phyloP scores from a whole-genome alignment of 78 protist genomes.

The Dictyostelium capitatum region DNA sequence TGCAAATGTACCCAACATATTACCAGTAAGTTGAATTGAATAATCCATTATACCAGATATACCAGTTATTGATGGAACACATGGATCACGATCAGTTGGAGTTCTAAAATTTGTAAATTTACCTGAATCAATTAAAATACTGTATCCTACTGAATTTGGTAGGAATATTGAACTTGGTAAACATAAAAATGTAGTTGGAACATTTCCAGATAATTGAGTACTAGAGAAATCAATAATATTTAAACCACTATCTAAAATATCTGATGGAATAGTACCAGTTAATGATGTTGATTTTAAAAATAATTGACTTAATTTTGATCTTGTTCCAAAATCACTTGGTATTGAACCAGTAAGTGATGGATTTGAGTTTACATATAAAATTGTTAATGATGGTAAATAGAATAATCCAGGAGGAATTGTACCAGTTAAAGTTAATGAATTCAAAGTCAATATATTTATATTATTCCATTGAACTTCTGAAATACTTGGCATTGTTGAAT shows the following conservation, averaged over 20 bases:
- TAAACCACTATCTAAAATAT: neutral
- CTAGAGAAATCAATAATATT: neutral
- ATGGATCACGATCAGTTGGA: neutral
- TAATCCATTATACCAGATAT: neutral
- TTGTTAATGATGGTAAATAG: neutral
- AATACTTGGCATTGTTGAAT: neutral
- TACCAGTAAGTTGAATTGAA: neutral
- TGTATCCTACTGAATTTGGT: neutral
- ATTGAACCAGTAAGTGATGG: neutral
- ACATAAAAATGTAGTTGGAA: conserved; percentile 2
- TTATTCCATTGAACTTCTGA: neutral
- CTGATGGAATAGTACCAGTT: neutral
- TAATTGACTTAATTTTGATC: neutral
- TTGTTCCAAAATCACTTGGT: neutral
- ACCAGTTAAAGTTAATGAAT: neutral
- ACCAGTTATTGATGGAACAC: neutral
- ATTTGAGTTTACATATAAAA: neutral
- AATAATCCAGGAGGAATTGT: neutral
- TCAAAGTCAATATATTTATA: neutral
- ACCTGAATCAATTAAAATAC: neutral
- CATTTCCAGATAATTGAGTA: neutral
- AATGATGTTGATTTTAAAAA: neutral
- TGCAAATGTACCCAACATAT: neutral
- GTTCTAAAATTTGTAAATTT: neutral
- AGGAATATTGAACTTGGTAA: neutral